Evolutionary conservation across 2,329 filamentous ascomycete species (phyloP), one percentile per base, ranked within the genome.

Genomic region (Colletotrichum shisoi): DNA sequence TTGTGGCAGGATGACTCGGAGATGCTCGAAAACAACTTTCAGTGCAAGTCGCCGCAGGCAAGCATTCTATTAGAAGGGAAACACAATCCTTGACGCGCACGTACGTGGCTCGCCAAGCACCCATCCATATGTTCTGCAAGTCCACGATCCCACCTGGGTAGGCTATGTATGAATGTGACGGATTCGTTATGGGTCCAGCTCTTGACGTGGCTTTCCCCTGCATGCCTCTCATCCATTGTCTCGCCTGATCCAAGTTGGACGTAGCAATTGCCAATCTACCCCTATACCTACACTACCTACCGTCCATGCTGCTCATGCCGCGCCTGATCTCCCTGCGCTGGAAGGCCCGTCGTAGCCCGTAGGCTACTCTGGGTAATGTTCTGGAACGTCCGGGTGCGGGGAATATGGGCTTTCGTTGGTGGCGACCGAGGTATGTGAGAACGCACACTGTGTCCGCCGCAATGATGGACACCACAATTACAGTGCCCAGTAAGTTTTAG

Each of bases 301-400:
- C 27, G 15, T 13, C 31, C 17, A 51, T 51, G 27, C 17, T 27
- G 24, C 12, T 21, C 37, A 40, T 56, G 4, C 52, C n/a, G 21
- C 34, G n/a, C 42, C 24, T 19, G 27, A 34, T 13, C 39, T 51
- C 21, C 46, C 57, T 57, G 21, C 45, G 8, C 4, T 15, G 46
- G 19, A 11, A 13, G 40, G 40, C 27, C 54, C 31, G 40, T 21
- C 39, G 17, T 34, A 9, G 9, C 19, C 34, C n/a, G 24, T 54
- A 62, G 19, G 57, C 57, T 49, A 15, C 19, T 65, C 49, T 46
- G 53, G 62, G 48, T 15, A 62, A 62, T 65, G n/a, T 65, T 62
- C 62, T 65, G 48, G 62, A 62, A 54, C 42, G 49, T 17, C 39
- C 17, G 7, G 34, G 21, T 24, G 12, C 48, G 48, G 57, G 57